Evolutionary conservation across 2,329 filamentous ascomycete genomes (phyloP), one percentile per base, ranked within the genome.

Genomic region (Bipolaris victoriae): DNA sequence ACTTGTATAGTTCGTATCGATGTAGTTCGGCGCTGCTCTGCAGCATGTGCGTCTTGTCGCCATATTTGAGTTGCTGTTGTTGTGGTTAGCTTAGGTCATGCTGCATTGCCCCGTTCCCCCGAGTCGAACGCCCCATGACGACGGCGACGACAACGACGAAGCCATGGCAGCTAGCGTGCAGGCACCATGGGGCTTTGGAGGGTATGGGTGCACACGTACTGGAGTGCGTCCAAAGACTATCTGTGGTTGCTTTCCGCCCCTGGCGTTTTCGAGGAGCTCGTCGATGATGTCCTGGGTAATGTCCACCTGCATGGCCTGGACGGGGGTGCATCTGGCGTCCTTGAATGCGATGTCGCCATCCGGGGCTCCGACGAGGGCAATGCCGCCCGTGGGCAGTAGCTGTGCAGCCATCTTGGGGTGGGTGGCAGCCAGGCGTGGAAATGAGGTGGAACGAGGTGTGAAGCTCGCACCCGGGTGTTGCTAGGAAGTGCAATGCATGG

Each of bases 1-100:
- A 70, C 46, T 70, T 73, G 77, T 87, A 89, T 59, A 89, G 74
- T 74, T 88, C 86, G 63, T 83, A 82, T 58, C 81, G 81, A 66
- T 82, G 81, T 39, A 78, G 78, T 69, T 86, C 83, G 58, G 82
- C 71, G 56, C 76, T 80, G 62, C 83, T 79, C 57, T 82, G 79
- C 65, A 88, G 79, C 31, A 81, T 76, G 60, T 86, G 81, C 31
- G 81, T 81, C 69, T 84, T 84, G 71, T 81, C 81, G 62, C 83
- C 85, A 66, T 83, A 83, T 65, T 83, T 82, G 59, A 88, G 79
- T 71, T 82, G 81, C 75, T 84, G 65, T 66, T 60, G 62, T 63
- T 53, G 52, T 62, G 46, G 72, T 76, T 58, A 76, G 73, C 67
- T 51, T 59, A 63, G 57, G 61, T 69, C 49, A 61, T 59, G 59